Evolutionary conservation across 345 rosid genomes (phyloP).

Genomic region (Boechera stricta): DNA sequence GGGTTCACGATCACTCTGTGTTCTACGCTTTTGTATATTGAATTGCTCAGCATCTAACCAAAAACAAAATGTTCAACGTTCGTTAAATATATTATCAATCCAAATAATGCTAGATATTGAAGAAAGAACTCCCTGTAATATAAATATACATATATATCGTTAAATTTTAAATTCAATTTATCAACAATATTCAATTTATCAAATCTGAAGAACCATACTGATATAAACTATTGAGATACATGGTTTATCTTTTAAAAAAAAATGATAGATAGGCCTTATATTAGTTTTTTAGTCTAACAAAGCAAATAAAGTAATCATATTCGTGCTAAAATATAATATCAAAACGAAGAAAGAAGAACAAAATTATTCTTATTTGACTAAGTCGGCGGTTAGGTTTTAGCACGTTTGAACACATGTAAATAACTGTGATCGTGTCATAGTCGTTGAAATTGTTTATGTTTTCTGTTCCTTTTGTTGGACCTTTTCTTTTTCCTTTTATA

Average conservation of each 20-base stretch:
- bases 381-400: not conserved
- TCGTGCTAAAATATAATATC: not conserved
- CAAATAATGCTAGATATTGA: constrained; percentile 7
- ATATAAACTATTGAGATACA: not conserved
- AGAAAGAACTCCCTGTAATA: not conserved
- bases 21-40: constrained; percentile 83
- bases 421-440: not conserved
- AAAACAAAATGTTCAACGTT: not conserved
- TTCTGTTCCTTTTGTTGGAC: constrained; percentile 22
- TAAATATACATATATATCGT: too few species aligned
- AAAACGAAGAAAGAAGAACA: not conserved
- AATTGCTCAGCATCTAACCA: constrained; percentile 80
- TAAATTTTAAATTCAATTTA: too few species aligned
- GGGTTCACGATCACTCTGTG: constrained; percentile 83
- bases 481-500: constrained; percentile 28
- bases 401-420: constrained; percentile 38
- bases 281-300: not conserved
- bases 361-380: not conserved
- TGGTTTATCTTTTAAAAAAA: too few species aligned
- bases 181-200: too few species aligned
- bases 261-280: not conserved
- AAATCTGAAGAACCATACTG: not conserved
- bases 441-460: constrained; percentile 29
- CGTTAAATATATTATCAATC: not conserved
- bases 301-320: not conserved